Evolutionary conservation across 2,329 filamentous ascomycete species (phyloP).

Genomic region (Colletotrichum horii): DNA sequence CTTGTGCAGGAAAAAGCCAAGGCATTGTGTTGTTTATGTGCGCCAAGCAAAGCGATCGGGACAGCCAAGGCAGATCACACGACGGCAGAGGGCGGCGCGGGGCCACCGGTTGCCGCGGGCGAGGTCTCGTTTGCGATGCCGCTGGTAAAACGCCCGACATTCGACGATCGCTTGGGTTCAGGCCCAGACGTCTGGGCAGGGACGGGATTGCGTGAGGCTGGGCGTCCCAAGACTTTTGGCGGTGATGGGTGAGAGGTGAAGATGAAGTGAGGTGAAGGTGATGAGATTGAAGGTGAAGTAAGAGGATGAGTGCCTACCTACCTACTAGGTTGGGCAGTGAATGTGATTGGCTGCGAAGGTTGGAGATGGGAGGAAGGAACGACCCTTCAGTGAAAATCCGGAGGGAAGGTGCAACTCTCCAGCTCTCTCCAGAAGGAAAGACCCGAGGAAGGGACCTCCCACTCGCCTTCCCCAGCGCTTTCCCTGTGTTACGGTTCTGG

Average conservation of each 20-base stretch:
- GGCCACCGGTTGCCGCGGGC: neutral
- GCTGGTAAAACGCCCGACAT: neutral
- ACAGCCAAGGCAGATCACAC: slow-evolving; percentile 20
- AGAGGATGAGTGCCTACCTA: neutral
- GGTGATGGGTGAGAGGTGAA: neutral
- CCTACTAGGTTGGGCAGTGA: neutral
- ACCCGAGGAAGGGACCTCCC: neutral
- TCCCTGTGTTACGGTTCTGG: neutral
- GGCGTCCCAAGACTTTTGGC: neutral
- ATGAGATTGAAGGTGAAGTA: neutral
- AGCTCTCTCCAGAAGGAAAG: neutral
- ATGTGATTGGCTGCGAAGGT: neutral
- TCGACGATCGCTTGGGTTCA: neutral
- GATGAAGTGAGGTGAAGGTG: neutral
- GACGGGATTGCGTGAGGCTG: neutral
- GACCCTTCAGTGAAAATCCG: neutral
- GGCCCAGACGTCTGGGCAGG: neutral
- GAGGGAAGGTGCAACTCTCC: neutral
- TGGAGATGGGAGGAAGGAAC: neutral
- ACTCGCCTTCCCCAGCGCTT: neutral
- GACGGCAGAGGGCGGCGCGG: neutral
- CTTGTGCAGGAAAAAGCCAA: neutral
- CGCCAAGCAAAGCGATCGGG: slow-evolving; percentile 19
- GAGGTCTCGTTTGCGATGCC: neutral
- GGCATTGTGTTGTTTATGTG: neutral